Base-by-base conservation (phyloP, 148 eudicot species). In the Nepenthes gracilis region DNA sequence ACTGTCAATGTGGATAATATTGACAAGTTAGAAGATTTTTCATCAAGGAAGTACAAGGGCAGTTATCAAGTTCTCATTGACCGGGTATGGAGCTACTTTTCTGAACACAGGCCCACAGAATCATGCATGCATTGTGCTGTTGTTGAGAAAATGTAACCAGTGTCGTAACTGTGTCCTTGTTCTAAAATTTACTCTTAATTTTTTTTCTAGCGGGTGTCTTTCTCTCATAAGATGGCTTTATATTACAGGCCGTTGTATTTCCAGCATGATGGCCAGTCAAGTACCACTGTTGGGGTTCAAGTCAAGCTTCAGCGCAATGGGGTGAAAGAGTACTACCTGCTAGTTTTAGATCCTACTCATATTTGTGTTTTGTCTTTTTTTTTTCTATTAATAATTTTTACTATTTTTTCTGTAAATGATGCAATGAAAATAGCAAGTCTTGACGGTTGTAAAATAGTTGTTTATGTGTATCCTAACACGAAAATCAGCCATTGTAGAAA, bases 221-320 rank as follows among this genome's bases (percentile, higher is more conserved):
- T 23, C 23, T 23, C 23, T 23, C 23, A 23, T 23, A 23, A 23
- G 23, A 23, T 23, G 23, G 23, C 23, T 23, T 23, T 23, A 23
- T 23, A 23, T 23, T 23, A 23, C 82, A 93, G 99, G 87, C 99
- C 96, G 33, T 72, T 88, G 79, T 93, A 93, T 71, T 88, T 93
- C 76, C 99, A 93, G 70, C 96, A 93, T 70, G 73, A 88, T 47
- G 99, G 99, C 47, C 99, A 93, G 66, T 93, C 99, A 70, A 82
- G 99, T 75, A 93, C 99, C 64, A 89, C 88, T 54, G 79, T 88
- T 43, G 99, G 99, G 43, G 81, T 93, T 75, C 96, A 93, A 73
- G 75, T 68, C 61, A 84, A 72, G 73, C 75, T 53, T 60, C 80
- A 76, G 67, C 73, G 64, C 23, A 79, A 77, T 52, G 92, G 99